phyloP scores from a whole-genome alignment of 2,329 filamentous ascomycete species.

The Scorias spongiosa region DNA sequence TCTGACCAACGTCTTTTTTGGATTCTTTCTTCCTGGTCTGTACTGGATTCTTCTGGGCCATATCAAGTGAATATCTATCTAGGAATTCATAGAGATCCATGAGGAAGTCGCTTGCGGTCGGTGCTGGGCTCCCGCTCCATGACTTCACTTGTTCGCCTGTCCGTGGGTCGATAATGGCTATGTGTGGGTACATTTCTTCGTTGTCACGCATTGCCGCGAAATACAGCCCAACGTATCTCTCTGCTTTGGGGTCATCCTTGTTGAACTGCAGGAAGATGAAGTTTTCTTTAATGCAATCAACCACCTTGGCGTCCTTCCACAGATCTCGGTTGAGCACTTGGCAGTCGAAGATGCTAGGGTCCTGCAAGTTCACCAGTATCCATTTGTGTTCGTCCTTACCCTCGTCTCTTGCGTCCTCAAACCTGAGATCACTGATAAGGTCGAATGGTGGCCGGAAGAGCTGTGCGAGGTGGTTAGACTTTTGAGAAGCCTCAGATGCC shows the following conservation, averaged over 20 bases:
- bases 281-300: conserved; percentile 71
- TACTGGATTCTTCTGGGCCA: conserved; percentile 84
- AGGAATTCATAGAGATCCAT: conserved; percentile 89
- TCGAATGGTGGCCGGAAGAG: conserved; percentile 88
- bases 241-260: conserved; percentile 64
- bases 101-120: conserved; percentile 64
- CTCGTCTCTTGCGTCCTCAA: conserved; percentile 69
- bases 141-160: conserved; percentile 96
- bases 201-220: conserved; percentile 59
- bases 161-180: conserved; percentile 85
- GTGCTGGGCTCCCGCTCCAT: conserved; percentile 75
- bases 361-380: conserved; percentile 91
- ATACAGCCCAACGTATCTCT: conserved; percentile 82
- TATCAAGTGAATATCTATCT: conserved; percentile 85
- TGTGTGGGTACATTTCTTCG: conserved; percentile 85
- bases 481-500: conserved; percentile 49
- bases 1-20: conserved; percentile 59
- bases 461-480: conserved; percentile 69
- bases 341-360: conserved; percentile 85
- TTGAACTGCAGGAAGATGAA: conserved; percentile 94
- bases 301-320: conserved; percentile 76
- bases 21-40: conserved; percentile 56
- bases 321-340: conserved; percentile 87
- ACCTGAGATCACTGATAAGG: conserved; percentile 61
- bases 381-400: conserved; percentile 85